Base-by-base conservation (phyloP, 176 grass and related monocot genomes). In the Alopecurus myosuroides region DNA sequence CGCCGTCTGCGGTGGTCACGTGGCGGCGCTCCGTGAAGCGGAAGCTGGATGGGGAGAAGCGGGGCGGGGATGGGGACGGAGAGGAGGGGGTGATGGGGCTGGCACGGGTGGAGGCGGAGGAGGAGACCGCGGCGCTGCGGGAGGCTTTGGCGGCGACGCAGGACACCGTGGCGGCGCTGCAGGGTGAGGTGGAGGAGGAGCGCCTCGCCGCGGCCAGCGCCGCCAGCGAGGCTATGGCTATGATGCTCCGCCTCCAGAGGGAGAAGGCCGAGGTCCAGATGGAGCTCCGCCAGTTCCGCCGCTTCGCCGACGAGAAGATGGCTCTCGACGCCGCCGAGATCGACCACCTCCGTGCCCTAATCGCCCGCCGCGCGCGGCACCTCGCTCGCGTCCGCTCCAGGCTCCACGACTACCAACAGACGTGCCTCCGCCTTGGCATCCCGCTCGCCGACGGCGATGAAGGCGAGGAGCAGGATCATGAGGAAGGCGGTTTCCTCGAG, bases 261-360 rank as follows among this genome's bases (percentile, higher is more conserved):
- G 97, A 96, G 41, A 99, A 99, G 84, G 97, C 94, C 29, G 97
- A 96, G 84, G 90, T 90, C 19, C 89, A 94, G 88, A 96, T 99
- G 97, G 97, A 99, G 77, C 89, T 92, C 58, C 94, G 97, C 78
- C 97, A 99, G 90, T 96, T 96, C 86, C 91, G 94, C 77, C 89
- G 93, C 70, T 96, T 94, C 65, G 91, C 97, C 35, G 97, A 99
- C 74, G 97, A 99, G 87, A 94, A 91, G 89, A 99, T 99, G 93
- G 88, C 86, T 4, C 91, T 96, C 68, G 91, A 96, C 82, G 85
- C 88, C 49, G 68, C 82, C 52, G 94, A 99, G 68, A 63, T 99
- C 78, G 57, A 75, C 33, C 61, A 81, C 63, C 85, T 99, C 25
- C 93, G 88, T 6, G 91, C 81, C 78, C 88, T 91, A 23, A 87